Conservation (phyloP, 2,329 filamentous ascomycete genomes). For the Macroventuria anomochaeta region DNA sequence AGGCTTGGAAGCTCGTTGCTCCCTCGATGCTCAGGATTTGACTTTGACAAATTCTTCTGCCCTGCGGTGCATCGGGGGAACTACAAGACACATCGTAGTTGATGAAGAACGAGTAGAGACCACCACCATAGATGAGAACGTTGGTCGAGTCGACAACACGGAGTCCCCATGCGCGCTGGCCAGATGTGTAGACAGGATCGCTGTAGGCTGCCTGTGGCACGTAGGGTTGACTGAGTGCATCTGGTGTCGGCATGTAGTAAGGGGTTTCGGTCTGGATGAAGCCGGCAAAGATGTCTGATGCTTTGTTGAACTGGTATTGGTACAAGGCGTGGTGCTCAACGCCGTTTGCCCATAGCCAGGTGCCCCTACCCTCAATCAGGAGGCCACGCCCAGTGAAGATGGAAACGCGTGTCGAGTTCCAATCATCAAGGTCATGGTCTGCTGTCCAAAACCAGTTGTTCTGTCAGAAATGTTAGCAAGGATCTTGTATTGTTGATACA, state of each 20-base stretch:
- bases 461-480: conserved; percentile 12
- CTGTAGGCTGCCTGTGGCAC: conserved; percentile 58
- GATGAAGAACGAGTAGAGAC: conserved; percentile 73
- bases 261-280: conserved; percentile 91
- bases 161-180: conserved; percentile 64
- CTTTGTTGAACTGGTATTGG: conserved; percentile 85
- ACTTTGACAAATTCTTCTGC: conserved; percentile 55
- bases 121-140: conserved; percentile 68
- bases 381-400: conserved; percentile 89
- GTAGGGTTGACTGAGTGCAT: conserved; percentile 69
- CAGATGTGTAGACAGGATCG: conserved; percentile 70
- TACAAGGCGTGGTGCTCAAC: conserved; percentile 68
- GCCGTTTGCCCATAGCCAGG: conserved; percentile 69
- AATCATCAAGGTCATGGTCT: conserved; percentile 87
- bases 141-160: conserved; percentile 64
- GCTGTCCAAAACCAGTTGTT: conserved; percentile 60
- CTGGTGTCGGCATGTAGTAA: conserved; percentile 81
- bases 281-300: conserved; percentile 80
- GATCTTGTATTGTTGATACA: background rate
- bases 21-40: conserved; percentile 59
- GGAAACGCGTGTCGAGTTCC: conserved; percentile 74
- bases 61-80: conserved; percentile 31
- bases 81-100: conserved; percentile 61
- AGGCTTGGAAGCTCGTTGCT: conserved; percentile 50
- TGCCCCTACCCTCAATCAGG: conserved; percentile 66